Evolutionary conservation across 2,329 filamentous ascomycete species (phyloP).

Genomic region (Penicillium sp.): DNA sequence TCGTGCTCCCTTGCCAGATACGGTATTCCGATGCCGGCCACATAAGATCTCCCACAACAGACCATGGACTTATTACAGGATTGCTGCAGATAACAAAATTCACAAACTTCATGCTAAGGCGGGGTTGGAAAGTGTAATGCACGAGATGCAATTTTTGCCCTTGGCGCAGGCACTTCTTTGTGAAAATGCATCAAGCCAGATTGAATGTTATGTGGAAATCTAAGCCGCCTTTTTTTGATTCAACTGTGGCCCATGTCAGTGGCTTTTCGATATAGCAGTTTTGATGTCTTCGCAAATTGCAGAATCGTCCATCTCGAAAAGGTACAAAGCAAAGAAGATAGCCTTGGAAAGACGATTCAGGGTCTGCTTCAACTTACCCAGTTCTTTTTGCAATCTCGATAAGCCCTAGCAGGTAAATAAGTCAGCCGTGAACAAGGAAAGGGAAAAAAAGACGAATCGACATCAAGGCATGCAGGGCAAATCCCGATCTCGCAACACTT

Average conservation of each 20-base stretch:
- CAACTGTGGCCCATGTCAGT: conserved; percentile 21
- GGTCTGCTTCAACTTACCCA: conserved; percentile 63
- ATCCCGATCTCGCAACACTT: background rate
- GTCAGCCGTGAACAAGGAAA: conserved; percentile 4
- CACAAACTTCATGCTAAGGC: background rate
- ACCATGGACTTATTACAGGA: background rate
- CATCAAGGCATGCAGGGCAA: background rate
- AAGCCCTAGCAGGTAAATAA: conserved; percentile 62
- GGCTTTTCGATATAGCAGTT: background rate
- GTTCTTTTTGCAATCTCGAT: conserved; percentile 89
- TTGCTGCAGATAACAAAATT: background rate
- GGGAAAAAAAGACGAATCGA: background rate
- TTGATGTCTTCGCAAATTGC: background rate
- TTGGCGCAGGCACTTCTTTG: background rate
- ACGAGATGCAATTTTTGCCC: background rate
- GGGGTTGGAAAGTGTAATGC: background rate
- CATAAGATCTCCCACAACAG: background rate
- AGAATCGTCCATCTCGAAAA: too few relatives aligned
- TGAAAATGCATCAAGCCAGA: background rate
- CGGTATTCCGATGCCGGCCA: background rate
- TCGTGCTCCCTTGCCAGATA: background rate
- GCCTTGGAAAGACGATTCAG: background rate
- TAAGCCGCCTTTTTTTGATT: conserved; percentile 30
- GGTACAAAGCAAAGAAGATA: too few relatives aligned
- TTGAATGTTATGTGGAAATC: background rate